Base-by-base conservation (phyloP, 495 filamentous ascomycete genomes). In the Cetradonia linearis region DNA sequence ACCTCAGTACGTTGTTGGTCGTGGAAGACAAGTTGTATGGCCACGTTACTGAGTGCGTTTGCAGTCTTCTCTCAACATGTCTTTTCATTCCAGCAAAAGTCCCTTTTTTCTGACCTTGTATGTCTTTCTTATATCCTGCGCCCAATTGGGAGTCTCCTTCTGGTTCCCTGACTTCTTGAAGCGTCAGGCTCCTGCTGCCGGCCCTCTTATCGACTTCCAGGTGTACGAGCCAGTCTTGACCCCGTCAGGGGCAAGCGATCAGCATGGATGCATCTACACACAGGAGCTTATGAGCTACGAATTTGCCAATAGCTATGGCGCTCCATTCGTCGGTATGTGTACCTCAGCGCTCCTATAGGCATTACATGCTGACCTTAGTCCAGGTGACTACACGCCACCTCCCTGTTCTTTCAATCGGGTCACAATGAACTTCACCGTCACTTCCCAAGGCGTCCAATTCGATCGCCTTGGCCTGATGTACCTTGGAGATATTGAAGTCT, bases 401-500 rank as follows among this genome's bases (percentile, higher is more conserved):
- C 63, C 69, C 6, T 92, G 87, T 70, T 67, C 77, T 8, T 95
- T 91, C 73, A 93, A 92, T 63, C 78, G 85, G 14, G 83, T 92
- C 18, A 78, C 81, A 27, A 84, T 95, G 70, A 95, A 93, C 67
- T 78, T 96, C 56, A 95, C 86, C 0, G 85, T 89, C 34, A 83
- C 83, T 2, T 88, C 85, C 4, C 70, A 75, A 60, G 90, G 91
- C 0, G 75, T 80, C 3, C 89, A 95, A 64, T 95, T 80, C 72
- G 91, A 96, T 67, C 76, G 90, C 8, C 75, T 96, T 11, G 89
- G 83, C 6, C 68, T 86, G 20, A 84, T 95, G 79, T 95, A 87
- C 64, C 75, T 95, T 54, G 86, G 84, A 18, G 87, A 92, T 69
- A 81, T 81, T 23, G 91, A 95, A 69, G 77, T 96, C 3, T 54